These are phyloP conservation scores for Begonia fuchsioides DNA, from an alignment of 306 rosid genomes.

Conservation along the genomic window DNA sequence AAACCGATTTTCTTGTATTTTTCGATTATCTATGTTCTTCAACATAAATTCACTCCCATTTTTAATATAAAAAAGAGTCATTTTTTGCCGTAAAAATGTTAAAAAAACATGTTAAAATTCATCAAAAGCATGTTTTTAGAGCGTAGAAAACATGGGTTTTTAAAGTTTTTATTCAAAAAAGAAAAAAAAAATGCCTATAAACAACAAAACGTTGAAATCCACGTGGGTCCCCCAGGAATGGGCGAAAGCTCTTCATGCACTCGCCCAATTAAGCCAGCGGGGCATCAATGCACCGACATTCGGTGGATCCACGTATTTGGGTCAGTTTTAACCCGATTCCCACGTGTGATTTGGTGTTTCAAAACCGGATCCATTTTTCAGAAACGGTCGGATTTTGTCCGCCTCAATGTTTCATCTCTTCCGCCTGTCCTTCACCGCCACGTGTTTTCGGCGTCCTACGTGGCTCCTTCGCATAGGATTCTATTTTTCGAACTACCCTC, in stretches of 20 bases:
- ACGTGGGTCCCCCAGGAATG: not conserved
- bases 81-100: too few species aligned
- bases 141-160: too few species aligned
- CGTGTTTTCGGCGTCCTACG: not conserved
- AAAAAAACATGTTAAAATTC: too few species aligned
- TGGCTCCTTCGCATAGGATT: not conserved
- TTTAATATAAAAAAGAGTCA: too few species aligned
- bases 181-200: too few species aligned
- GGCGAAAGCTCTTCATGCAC: not conserved
- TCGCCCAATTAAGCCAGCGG: not conserved
- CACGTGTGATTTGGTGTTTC: not conserved
- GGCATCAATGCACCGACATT: not conserved
- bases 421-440: not conserved
- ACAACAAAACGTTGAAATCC: not conserved
- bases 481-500: not conserved
- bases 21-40: too few species aligned
- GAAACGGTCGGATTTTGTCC: slow-evolving; percentile 1
- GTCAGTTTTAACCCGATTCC: not conserved
- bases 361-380: not conserved
- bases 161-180: too few species aligned
- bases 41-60: too few species aligned
- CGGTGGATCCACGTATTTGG: not conserved
- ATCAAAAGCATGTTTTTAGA: too few species aligned
- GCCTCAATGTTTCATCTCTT: not conserved
- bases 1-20: too few species aligned